Conservation (phyloP, 768 basidiomycete genomes). For the Astraeus odoratus region DNA sequence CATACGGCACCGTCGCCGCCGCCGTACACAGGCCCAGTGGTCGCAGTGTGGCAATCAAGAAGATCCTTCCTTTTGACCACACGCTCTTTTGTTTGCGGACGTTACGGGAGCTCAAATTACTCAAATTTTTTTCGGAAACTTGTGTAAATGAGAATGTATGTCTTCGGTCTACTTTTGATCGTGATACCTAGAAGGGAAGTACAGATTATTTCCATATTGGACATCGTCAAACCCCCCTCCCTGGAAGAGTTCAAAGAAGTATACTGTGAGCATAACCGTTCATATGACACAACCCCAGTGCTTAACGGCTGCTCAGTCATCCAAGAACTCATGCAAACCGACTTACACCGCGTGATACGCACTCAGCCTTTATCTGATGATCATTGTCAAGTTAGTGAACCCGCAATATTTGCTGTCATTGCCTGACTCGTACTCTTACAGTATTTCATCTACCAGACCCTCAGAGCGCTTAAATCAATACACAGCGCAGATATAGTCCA, state of each 20-base stretch:
- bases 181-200: slow-evolving; percentile 3
- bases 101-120: slow-evolving; percentile 83
- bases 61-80: slow-evolving; percentile 92
- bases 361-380: slow-evolving; percentile 89
- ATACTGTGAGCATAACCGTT: slow-evolving; percentile 47
- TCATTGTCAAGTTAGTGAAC: slow-evolving; percentile 58
- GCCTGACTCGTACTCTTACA: slow-evolving; percentile 23
- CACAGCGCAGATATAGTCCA: slow-evolving; percentile 82
- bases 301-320: slow-evolving; percentile 42
- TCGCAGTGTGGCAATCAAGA: slow-evolving; percentile 91
- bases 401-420: not conserved
- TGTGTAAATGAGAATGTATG: slow-evolving; percentile 77
- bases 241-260: slow-evolving; percentile 81
- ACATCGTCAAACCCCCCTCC: slow-evolving; percentile 77
- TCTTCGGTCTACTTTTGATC: not conserved
- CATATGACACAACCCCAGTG: not conserved
- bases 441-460: slow-evolving; percentile 81
- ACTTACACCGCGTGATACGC: slow-evolving; percentile 85
- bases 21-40: slow-evolving; percentile 79
- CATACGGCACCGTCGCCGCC: slow-evolving; percentile 86
- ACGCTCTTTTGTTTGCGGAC: slow-evolving; percentile 87
- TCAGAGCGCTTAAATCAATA: slow-evolving; percentile 83
- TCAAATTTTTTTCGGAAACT: slow-evolving; percentile 76
- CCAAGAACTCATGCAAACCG: slow-evolving; percentile 87
- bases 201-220: slow-evolving; percentile 88